Percentiles rank a stretch among this genome's conserved stretches.
phyloP scores from a whole-genome alignment of 1,139 yeast species.

The Arxiozyma bovina region DNA sequence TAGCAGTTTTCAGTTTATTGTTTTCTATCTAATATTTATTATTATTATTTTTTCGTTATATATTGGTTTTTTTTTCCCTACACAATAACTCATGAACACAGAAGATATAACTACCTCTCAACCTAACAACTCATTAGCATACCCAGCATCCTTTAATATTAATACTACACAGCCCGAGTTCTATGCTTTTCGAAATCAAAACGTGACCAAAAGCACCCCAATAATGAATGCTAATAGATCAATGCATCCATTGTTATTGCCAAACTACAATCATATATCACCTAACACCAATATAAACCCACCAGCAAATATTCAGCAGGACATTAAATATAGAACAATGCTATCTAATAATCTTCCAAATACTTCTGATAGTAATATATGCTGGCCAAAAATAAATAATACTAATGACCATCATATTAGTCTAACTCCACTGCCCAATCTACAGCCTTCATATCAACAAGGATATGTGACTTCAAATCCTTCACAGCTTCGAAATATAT shows the following conservation, averaged over 20 bases:
- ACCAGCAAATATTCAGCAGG: neutral
- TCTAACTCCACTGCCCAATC: neutral
- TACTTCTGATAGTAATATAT: neutral
- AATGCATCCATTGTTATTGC: constrained; percentile 11
- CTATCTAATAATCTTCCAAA: neutral
- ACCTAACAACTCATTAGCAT: neutral
- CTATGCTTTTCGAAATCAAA: neutral
- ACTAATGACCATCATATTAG: neutral
- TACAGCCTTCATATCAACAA: neutral
- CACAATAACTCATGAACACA: neutral
- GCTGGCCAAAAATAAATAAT: neutral
- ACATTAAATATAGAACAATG: neutral
- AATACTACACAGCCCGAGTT: neutral
- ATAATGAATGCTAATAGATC: constrained; percentile 7
- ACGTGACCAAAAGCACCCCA: constrained; percentile 1
- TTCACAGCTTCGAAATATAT: neutral
- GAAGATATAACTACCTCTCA: neutral
- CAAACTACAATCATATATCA: neutral
- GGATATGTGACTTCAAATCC: neutral
- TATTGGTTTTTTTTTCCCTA: neutral
- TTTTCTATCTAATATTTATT: neutral
- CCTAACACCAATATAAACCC: neutral
- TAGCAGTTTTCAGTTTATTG: neutral
- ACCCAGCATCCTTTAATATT: neutral
- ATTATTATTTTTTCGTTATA: neutral